Percentiles rank a stretch among this genome's conserved stretches.
Evolutionary conservation across 108 stramenopile species (phyloP).

Genomic region (Pseudonitzschia multistriata): DNA sequence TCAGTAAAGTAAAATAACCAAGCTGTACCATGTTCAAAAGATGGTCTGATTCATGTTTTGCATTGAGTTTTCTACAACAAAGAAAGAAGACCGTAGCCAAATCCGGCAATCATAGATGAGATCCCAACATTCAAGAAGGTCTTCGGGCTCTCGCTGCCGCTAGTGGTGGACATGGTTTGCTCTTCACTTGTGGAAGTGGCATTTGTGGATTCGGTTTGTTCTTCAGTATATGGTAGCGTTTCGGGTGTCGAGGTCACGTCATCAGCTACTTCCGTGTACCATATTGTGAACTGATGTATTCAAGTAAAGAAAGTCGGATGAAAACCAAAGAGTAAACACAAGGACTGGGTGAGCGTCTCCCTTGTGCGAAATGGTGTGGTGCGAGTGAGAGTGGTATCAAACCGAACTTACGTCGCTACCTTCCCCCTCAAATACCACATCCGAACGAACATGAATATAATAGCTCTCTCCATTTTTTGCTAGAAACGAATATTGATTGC

Average conservation of each 20-base stretch:
- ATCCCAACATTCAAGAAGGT: too few species aligned
- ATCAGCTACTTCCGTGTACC: slow-evolving; percentile 17
- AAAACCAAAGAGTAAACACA: neutral
- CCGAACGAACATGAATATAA: slow-evolving; percentile 40
- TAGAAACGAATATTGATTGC: slow-evolving; percentile 12
- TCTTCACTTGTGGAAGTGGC: neutral
- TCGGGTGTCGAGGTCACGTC: slow-evolving; percentile 4
- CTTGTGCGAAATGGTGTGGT: neutral
- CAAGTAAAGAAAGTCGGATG: neutral
- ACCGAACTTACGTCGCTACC: slow-evolving; percentile 28
- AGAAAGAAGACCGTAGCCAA: too few species aligned
- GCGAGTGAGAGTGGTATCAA: neutral
- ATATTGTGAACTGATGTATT: slow-evolving; percentile 9
- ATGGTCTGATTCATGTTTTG: too few species aligned
- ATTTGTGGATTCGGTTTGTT: neutral
- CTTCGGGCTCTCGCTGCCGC: too few species aligned
- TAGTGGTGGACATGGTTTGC: too few species aligned
- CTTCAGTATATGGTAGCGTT: too few species aligned
- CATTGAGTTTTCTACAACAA: too few species aligned
- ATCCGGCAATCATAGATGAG: too few species aligned
- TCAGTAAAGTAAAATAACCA: too few species aligned
- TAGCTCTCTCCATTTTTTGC: slow-evolving; percentile 20
- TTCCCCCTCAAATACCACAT: slow-evolving; percentile 20
- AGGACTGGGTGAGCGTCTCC: neutral
- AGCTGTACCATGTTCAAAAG: too few species aligned